Conservation (phyloP, 2,329 filamentous ascomycete species). For the Beauveria brongniartii region DNA sequence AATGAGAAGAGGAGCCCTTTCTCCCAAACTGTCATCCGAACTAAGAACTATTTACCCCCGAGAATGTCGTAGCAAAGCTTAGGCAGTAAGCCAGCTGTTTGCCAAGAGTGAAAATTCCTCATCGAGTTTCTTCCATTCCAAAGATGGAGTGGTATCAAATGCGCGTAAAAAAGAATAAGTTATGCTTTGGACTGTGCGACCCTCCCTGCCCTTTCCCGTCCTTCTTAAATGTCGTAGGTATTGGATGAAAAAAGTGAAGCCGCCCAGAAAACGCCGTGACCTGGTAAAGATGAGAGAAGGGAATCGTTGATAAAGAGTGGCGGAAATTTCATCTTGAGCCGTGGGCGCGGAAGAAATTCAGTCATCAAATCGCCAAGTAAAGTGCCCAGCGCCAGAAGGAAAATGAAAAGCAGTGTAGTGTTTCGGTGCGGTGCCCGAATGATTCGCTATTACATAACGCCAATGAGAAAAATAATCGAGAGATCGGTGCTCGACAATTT, state of each 20-base stretch:
- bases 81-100: background rate
- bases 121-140: background rate
- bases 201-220: background rate
- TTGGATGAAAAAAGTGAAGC: background rate
- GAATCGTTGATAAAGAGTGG: background rate
- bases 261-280: conserved; percentile 2
- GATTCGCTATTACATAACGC: conserved; percentile 1
- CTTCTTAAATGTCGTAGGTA: background rate
- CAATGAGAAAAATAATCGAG: background rate
- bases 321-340: background rate
- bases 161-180: background rate
- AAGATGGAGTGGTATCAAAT: background rate
- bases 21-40: background rate
- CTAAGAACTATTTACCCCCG: background rate
- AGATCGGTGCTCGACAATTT: background rate
- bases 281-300: background rate
- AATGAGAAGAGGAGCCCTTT: conserved; percentile 4
- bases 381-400: background rate
- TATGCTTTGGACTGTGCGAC: background rate
- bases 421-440: background rate
- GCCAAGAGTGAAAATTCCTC: background rate
- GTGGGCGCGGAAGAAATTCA: background rate
- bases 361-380: background rate
- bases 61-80: background rate
- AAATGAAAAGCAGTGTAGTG: background rate